phyloP scores from a whole-genome alignment of 2,329 filamentous ascomycete species.

The Colletotrichum orbiculare region DNA sequence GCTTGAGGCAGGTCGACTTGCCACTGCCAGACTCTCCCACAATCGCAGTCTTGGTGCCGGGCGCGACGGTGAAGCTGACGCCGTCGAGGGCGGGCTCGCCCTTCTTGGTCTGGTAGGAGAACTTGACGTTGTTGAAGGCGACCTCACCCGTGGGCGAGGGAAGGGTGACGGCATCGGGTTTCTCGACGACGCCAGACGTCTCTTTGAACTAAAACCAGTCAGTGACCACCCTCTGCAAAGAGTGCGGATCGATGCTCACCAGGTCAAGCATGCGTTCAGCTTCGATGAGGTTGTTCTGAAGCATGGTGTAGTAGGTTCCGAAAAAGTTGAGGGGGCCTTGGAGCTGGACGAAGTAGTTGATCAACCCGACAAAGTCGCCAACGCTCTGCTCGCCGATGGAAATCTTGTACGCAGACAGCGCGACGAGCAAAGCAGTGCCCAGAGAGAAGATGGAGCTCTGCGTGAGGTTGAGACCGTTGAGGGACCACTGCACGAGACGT shows the following conservation, averaged over 20 bases:
- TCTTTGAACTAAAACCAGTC: conserved; percentile 52
- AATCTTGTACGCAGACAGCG: conserved; percentile 71
- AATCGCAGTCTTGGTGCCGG: conserved; percentile 58
- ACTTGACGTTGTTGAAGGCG: conserved; percentile 54
- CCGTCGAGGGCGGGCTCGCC: conserved; percentile 51
- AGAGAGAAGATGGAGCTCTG: conserved; percentile 73
- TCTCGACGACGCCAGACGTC: conserved; percentile 55
- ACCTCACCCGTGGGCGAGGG: conserved; percentile 50
- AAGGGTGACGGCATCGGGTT: conserved; percentile 49
- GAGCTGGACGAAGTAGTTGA: conserved; percentile 70
- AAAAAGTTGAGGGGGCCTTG: conserved; percentile 73
- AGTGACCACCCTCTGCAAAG: conserved; percentile 15
- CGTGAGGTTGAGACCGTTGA: conserved; percentile 69
- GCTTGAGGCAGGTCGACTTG: conserved; percentile 61
- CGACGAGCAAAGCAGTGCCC: conserved; percentile 69
- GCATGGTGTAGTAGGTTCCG: conserved; percentile 58
- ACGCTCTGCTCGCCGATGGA: conserved; percentile 63
- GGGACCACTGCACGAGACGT: conserved; percentile 64
- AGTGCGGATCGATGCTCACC: conserved; percentile 39
- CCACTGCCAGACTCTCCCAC: conserved; percentile 59
- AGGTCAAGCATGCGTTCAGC: conserved; percentile 58
- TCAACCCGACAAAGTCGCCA: conserved; percentile 66
- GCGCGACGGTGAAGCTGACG: conserved; percentile 54
- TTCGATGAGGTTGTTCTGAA: conserved; percentile 59
- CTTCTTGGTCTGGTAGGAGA: conserved; percentile 54